Evolutionary conservation across 208 protist species (phyloP), one percentile per base, ranked within the genome.

Genomic region (Wallacemonas collosoma): DNA sequence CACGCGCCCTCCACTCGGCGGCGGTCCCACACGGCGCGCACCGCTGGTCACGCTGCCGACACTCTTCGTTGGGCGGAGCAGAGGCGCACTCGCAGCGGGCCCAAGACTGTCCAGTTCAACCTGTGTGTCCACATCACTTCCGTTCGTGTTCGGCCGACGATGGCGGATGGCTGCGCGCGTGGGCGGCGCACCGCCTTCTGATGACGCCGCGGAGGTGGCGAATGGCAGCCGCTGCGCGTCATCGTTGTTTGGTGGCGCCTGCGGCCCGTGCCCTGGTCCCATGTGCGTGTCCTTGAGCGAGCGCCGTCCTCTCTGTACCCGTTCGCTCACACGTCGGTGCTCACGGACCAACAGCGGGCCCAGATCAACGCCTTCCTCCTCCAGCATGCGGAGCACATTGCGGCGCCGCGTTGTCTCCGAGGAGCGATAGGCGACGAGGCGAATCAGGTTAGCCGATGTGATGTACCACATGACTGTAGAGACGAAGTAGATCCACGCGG

Each of bases 391-490:
- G 40, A 86, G 55, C 11, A 90, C 72, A 56, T 90, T 85, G 40
- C 79, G 77, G 54, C 51, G 48, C 56, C 77, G 75, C 36, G 86
- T 88, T 5, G 69, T 76, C 55, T 81, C 64, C 0, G 81, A 86
- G 57, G 72, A 81, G 64, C 87, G 80, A 72, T 91, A 91, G 5
- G 83, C 77, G 17, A 91, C 87, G 50, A 77, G 83, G 9, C 79
- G 83, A 26, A 91, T 89, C 40, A 91, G 81, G 73, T 85, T 88
- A 8, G 83, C 60, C 2, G 87, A 91, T 41, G 81, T 85, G 15
- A 91, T 64, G 74, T 92, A 92, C 85, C 87, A 92, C 83, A 71
- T 82, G 56, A 77, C 74, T 60, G 85, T 81, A n/a, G 84, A 80
- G 8, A 92, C 44, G 39, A 89, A 89, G 71, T 75, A 87, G 3